These are phyloP conservation scores for Neoboletus magnificus DNA, from an alignment of 768 basidiomycete species.

Conservation along the genomic window DNA sequence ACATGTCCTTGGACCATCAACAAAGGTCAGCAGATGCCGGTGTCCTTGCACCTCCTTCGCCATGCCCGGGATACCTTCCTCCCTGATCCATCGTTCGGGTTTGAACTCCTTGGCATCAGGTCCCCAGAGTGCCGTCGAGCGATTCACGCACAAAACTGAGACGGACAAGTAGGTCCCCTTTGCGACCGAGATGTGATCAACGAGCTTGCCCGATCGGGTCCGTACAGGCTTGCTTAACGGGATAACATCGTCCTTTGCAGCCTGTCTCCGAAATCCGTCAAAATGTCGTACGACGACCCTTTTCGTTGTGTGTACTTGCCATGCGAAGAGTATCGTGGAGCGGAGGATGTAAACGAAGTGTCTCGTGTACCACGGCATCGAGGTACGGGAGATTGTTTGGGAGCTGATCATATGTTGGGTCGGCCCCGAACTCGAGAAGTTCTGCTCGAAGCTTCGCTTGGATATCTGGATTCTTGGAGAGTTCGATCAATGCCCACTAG, in stretches of 20 bases:
- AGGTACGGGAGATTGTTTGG: constrained; percentile 48
- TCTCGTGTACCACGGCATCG: no score
- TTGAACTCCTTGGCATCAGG: constrained; percentile 53
- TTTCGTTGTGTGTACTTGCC: not conserved
- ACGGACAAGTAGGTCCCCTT: constrained; percentile 46
- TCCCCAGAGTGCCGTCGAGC: constrained; percentile 57
- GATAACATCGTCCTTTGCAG: no score
- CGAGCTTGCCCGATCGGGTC: no score
- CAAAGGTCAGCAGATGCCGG: not conserved
- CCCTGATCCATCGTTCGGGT: constrained; percentile 61
- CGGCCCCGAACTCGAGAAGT: constrained; percentile 33
- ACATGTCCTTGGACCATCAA: not conserved
- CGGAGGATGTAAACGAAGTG: no score
- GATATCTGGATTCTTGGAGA: constrained; percentile 41
- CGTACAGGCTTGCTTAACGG: no score
- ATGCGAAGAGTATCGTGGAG: no score
- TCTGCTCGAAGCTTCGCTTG: no score
- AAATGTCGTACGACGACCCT: not conserved
- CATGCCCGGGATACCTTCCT: constrained; percentile 22
- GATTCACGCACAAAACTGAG: constrained; percentile 47
- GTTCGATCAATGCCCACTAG: constrained; percentile 56
- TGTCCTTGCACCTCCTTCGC: constrained; percentile 27
- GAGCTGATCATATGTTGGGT: constrained; percentile 56
- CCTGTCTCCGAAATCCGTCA: constrained; percentile 31
- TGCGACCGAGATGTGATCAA: constrained; percentile 41